Conservation (phyloP, 257 asterid species). For the Nicotiana attenuata region DNA sequence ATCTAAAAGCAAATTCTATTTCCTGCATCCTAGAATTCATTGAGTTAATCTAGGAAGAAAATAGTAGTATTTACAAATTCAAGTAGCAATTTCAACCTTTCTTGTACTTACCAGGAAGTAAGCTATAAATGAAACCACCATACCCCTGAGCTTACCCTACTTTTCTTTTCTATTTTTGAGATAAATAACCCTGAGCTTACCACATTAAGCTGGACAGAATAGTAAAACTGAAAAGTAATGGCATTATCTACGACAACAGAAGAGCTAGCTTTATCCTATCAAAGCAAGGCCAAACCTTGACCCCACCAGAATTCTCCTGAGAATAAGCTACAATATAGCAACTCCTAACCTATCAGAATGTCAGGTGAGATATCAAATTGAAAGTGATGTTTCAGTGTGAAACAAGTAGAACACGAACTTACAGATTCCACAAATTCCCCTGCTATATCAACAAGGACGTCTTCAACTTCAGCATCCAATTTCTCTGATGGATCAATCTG, state of each 20-base stretch:
- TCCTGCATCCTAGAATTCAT: not conserved
- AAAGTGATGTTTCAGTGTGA: not conserved
- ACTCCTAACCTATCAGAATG: not conserved
- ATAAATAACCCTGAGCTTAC: not conserved
- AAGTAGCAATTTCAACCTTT: not conserved
- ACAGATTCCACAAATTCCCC: conserved; percentile 97
- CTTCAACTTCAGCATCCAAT: conserved; percentile 82
- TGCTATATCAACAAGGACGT: conserved; percentile 75
- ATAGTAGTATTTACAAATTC: not conserved
- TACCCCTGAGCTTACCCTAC: not conserved
- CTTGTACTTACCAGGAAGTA: not conserved
- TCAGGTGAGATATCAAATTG: not conserved
- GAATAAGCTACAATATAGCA: not conserved
- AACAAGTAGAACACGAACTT: conserved; percentile 28
- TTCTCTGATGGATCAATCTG: conserved; percentile 91
- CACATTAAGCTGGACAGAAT: conserved; percentile 4
- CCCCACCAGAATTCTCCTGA: not conserved
- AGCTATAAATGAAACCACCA: not conserved
- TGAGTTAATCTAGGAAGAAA: not conserved
- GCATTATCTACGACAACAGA: not conserved
- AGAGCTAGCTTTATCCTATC: not conserved
- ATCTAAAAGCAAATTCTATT: not conserved
- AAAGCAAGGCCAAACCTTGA: not conserved
- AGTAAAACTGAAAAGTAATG: conserved; percentile 11
- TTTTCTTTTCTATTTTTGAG: not conserved